Evolutionary conservation across 1,284 basidiomycete genomes (phyloP), one percentile per base, ranked within the genome.

Genomic region (Ustilago bromivora): DNA sequence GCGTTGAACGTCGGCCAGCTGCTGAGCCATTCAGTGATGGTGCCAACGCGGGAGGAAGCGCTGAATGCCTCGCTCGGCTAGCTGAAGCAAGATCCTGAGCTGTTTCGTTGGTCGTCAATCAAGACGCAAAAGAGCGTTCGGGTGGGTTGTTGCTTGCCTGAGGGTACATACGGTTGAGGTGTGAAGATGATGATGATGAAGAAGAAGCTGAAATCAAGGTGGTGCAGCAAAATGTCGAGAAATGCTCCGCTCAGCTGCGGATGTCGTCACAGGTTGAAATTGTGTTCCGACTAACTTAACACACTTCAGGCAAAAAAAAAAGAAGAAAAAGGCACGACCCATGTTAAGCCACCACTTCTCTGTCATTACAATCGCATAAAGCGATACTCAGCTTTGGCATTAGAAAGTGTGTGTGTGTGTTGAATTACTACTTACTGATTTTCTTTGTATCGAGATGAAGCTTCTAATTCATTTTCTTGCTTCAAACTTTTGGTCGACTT

Each of bases 221-320:
- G 46, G n/a, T 31, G 7, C 41, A 46, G 17, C 35, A 15, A 13
- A 23, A 36, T 15, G n/a, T 38, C 40, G 4, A 57, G 36, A 43
- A 41, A 57, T 23, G 52, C 31, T 56, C 54, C 54, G 38, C 23
- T 41, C 23, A 46, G 51, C 59, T 61, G 40, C 52, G 31, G 40
- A 51, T 61, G 60, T 61, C 60, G 60, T 61, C 60, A 61, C 53
- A 35, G 23, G 23, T 52, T 60, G 12, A 10, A 34, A 2, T 53
- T 35, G 23, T 1, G 23, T 23, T 23, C 23, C 23, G 23, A 0
- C 23, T 28, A 28, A 28, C 23, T 28, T 28, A 28, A 28, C 23
- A 28, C 3, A 3, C 23, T 28, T 28, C 23, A 28, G 23, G 23
- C 3, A 3, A 28, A 28, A 28, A 23, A 23, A 28, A 23, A 23